phyloP scores from a whole-genome alignment of 306 rosid species.

The Glycyrrhiza uralensis region DNA sequence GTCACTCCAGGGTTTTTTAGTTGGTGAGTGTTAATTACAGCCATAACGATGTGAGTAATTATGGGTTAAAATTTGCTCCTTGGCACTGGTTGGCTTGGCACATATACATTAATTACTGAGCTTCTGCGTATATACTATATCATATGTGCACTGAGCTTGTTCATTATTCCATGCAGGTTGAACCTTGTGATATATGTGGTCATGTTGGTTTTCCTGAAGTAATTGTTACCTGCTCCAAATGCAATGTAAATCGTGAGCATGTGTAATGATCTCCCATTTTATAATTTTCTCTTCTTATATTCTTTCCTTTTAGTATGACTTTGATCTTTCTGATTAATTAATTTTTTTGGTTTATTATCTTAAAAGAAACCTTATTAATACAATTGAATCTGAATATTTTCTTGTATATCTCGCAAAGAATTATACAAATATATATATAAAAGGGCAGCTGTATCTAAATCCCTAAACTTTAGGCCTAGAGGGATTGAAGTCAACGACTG shows the following conservation, averaged over 20 bases:
- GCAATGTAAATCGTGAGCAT: conserved; percentile 48
- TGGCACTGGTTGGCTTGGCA: not conserved
- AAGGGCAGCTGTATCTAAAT: not conserved
- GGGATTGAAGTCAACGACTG: not conserved
- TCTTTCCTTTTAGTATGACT: not conserved
- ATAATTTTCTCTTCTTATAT: not conserved
- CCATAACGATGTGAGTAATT: no score
- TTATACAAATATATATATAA: not conserved
- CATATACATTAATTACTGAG: not conserved
- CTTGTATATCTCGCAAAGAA: not conserved
- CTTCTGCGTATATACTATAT: not conserved
- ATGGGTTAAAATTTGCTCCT: no score
- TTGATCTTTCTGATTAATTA: not conserved
- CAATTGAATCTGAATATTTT: not conserved
- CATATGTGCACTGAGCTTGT: not conserved
- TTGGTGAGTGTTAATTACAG: not conserved
- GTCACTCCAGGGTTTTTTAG: not conserved
- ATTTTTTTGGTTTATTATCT: not conserved
- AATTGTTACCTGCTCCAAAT: conserved; percentile 43
- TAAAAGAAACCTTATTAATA: not conserved
- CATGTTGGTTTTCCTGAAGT: conserved; percentile 32
- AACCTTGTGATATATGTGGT: conserved; percentile 58
- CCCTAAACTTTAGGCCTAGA: not conserved
- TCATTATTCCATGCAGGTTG: conserved; percentile 43
- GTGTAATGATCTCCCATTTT: conserved; percentile 42